phyloP scores from a whole-genome alignment of 352 stramenopile genomes.

The Phytophthora nicotianae region DNA sequence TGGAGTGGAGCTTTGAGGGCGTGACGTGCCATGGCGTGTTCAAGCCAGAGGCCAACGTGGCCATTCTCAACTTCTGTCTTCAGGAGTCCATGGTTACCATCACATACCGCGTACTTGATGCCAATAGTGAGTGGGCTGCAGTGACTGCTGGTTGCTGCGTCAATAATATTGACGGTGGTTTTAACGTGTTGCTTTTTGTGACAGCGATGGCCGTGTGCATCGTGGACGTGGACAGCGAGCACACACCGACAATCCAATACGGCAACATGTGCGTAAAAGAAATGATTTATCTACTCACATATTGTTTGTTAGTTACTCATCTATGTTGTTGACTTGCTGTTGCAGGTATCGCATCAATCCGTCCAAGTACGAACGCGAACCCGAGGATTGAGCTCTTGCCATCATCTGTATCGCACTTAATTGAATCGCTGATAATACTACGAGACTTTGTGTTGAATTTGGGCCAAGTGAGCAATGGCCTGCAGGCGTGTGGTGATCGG shows the following conservation, averaged over 20 bases:
- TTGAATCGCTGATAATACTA: constrained; percentile 21
- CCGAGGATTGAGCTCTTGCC: constrained; percentile 36
- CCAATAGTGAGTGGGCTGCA: constrained; percentile 59
- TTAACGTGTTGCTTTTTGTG: constrained; percentile 1
- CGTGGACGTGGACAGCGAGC: constrained; percentile 83
- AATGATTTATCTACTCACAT: background rate
- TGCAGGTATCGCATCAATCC: constrained; percentile 79
- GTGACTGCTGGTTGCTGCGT: background rate
- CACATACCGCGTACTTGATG: constrained; percentile 79
- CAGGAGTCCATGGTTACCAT: constrained; percentile 88
- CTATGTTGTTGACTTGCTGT: background rate
- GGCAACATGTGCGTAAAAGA: constrained; percentile 71
- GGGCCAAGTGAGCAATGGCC: constrained; percentile 11
- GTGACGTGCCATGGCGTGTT: constrained; percentile 85
- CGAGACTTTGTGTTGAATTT: constrained; percentile 10
- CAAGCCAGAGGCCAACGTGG: constrained; percentile 78
- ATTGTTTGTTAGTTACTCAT: background rate
- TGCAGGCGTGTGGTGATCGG: constrained; percentile 48
- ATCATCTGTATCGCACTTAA: constrained; percentile 28
- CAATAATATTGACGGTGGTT: background rate
- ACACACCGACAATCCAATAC: constrained; percentile 83
- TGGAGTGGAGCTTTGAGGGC: constrained; percentile 88
- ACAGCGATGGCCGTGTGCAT: constrained; percentile 86
- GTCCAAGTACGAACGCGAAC: constrained; percentile 69
- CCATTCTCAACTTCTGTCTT: constrained; percentile 85